A percentile compares a stretch with the other conserved stretches of the same genome.
phyloP scores from a whole-genome alignment of 371 early-diverging fungal genomes.

The Mortierella sp. region DNA sequence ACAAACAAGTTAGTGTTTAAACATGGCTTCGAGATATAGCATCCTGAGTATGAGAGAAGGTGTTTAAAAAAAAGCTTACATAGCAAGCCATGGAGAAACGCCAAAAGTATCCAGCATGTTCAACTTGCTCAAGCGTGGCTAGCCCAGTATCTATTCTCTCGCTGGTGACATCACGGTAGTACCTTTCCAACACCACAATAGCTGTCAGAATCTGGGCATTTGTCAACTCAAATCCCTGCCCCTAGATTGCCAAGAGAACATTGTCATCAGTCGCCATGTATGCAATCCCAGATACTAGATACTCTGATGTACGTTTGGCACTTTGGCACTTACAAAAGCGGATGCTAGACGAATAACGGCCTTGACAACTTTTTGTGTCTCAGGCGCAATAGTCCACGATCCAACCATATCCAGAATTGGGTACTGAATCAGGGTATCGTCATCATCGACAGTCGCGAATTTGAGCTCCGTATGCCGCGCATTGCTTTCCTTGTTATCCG shows the following conservation, averaged over 20 bases:
- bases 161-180: slow-evolving; percentile 65
- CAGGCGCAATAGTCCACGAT: slow-evolving; percentile 62
- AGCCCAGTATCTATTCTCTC: slow-evolving; percentile 55
- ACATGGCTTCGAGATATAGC: background rate
- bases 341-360: slow-evolving; percentile 73
- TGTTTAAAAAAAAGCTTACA: slow-evolving; percentile 34
- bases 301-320: background rate
- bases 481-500: slow-evolving; percentile 52
- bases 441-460: slow-evolving; percentile 53
- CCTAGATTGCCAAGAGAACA: slow-evolving; percentile 38
- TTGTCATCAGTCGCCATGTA: background rate
- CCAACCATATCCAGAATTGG: slow-evolving; percentile 57
- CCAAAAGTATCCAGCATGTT: slow-evolving; percentile 72
- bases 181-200: slow-evolving; percentile 74
- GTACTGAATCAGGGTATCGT: slow-evolving; percentile 46
- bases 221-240: slow-evolving; percentile 86
- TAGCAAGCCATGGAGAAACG: slow-evolving; percentile 73
- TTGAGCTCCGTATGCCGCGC: slow-evolving; percentile 24
- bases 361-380: slow-evolving; percentile 74
- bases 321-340: slow-evolving; percentile 68
- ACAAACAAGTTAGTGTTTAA: background rate
- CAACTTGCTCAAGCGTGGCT: slow-evolving; percentile 65
- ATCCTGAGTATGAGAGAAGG: background rate
- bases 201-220: slow-evolving; percentile 82
- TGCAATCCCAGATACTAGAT: background rate